Base-by-base conservation (phyloP, 2,329 filamentous ascomycete species). In the Microcyclospora pomicola region DNA sequence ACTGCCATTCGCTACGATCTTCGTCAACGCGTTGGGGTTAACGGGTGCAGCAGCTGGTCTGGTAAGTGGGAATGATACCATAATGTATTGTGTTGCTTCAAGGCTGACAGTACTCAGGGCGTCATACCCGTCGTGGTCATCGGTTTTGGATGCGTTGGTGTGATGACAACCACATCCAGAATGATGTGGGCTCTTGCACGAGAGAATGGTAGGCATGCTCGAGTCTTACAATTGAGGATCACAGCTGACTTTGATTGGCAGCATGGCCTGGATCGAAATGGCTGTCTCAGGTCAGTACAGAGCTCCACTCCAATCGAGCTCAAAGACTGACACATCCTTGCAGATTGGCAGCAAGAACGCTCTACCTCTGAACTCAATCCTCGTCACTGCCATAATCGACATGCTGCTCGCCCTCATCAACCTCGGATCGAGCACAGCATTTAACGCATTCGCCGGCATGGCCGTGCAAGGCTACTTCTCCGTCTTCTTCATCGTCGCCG, bases 401-500 rank as follows among this genome's bases (percentile, higher is more conserved):
- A 33, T 49, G 19, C 15, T 53, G 24, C 40, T 55, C 28, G 47
- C 45, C 11, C 33, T 53, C 15, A 50, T 55, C 44, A 48, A 52
- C 15, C 42, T 53, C 13, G 51, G 50, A 27, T 48, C 44, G 9
- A 37, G 41, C 28, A 43, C 46, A 14, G 50, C 49, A n/a, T 54
- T 55, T 48, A 59, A 59, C 40, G 51, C 56, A 38, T 49, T 64
- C 40, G 57, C 62, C 28, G 62, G 59, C 1, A 53, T 65, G n/a
- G 55, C 55, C 35, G 48, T 59, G 12, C 56, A 59, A 5, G 55
- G 56, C 5, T 47, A 61, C 5, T 57, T 65, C 53, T 58, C 56
- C 9, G 61, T 60, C 10, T 67, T 65, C 51, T 50, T 59, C 33
- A 50, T 65, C 38, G 55, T 51, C 14, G 63, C 65, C 39, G 56